phyloP scores from a whole-genome alignment of 768 basidiomycete species.

The Termitomyces sp. region DNA sequence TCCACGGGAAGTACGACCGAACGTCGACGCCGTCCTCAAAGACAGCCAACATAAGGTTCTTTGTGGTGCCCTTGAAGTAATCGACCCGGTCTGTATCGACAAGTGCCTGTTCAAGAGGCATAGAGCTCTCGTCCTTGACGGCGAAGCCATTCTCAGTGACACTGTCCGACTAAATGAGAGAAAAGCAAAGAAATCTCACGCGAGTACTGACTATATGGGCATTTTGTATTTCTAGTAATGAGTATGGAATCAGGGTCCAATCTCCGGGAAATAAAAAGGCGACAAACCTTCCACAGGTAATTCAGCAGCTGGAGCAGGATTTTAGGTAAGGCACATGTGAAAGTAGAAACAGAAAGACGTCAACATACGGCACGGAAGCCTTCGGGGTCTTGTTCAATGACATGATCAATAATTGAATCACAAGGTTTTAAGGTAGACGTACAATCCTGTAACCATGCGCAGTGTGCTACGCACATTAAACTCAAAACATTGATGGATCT shows the following conservation, averaged over 20 bases:
- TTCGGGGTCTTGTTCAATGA: slow-evolving; percentile 42
- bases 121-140: slow-evolving; percentile 54
- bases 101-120: slow-evolving; percentile 47
- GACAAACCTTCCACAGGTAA: slow-evolving; percentile 59
- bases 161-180: slow-evolving; percentile 22
- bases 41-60: slow-evolving; percentile 50
- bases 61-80: slow-evolving; percentile 58
- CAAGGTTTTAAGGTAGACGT: slow-evolving; percentile 14
- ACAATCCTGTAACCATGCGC: slow-evolving; percentile 66
- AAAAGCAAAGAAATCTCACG: background rate
- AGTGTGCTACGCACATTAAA: slow-evolving; percentile 35
- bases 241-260: background rate
- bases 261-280: background rate
- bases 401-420: background rate
- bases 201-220: slow-evolving; percentile 29
- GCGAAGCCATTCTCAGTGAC: slow-evolving; percentile 76
- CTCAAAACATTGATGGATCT: too few relatives aligned
- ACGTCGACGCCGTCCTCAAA: slow-evolving; percentile 59
- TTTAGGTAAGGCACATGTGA: background rate
- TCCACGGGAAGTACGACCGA: slow-evolving; percentile 64
- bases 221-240: slow-evolving; percentile 33
- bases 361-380: slow-evolving; percentile 55
- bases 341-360: background rate
- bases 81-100: slow-evolving; percentile 59
- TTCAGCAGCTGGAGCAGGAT: slow-evolving; percentile 43